phyloP scores from a whole-genome alignment of 2,329 filamentous ascomycete species.

The Cladobotryum protrusum region DNA sequence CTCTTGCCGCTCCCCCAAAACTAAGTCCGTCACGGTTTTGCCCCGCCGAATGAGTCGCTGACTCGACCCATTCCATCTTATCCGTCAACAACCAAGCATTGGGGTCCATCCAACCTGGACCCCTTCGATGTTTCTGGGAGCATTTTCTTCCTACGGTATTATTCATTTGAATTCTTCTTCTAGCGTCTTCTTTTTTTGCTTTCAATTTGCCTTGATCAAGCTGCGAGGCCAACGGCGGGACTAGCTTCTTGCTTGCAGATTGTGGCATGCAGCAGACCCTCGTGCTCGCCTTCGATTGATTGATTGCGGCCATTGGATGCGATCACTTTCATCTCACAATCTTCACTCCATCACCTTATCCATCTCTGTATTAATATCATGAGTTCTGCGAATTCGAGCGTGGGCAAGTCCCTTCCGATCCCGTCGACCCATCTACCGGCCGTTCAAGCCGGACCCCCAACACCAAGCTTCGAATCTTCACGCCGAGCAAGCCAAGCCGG shows the following conservation, averaged over 20 bases:
- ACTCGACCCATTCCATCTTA: slow-evolving; percentile 26
- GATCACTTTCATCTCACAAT: not conserved
- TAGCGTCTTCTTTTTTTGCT: slow-evolving; percentile 3
- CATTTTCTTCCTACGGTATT: slow-evolving; percentile 6
- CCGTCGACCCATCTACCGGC: slow-evolving; percentile 36
- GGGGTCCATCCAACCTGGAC: slow-evolving; percentile 29
- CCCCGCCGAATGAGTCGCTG: slow-evolving; percentile 25
- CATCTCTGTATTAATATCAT: slow-evolving; percentile 16
- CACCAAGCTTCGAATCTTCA: slow-evolving; percentile 43
- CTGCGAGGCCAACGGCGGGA: not conserved
- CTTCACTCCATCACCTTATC: not conserved
- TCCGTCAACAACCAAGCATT: slow-evolving; percentile 20
- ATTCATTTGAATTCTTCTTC: not conserved
- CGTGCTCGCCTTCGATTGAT: not conserved
- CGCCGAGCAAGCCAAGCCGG: slow-evolving; percentile 40
- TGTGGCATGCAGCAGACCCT: slow-evolving; percentile 8
- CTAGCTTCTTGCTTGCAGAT: slow-evolving; percentile 2
- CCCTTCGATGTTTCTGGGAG: slow-evolving; percentile 20
- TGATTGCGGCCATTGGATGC: not conserved
- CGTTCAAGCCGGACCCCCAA: slow-evolving; percentile 35
- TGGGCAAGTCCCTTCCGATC: slow-evolving; percentile 48
- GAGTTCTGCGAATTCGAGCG: slow-evolving; percentile 27
- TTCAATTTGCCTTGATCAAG: not conserved
- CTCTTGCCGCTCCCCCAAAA: not conserved
- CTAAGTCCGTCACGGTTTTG: slow-evolving; percentile 28